Evolutionary conservation across 805 yeast species (phyloP), one percentile per base, ranked within the genome.

Genomic region (Suhomyces sp.): DNA sequence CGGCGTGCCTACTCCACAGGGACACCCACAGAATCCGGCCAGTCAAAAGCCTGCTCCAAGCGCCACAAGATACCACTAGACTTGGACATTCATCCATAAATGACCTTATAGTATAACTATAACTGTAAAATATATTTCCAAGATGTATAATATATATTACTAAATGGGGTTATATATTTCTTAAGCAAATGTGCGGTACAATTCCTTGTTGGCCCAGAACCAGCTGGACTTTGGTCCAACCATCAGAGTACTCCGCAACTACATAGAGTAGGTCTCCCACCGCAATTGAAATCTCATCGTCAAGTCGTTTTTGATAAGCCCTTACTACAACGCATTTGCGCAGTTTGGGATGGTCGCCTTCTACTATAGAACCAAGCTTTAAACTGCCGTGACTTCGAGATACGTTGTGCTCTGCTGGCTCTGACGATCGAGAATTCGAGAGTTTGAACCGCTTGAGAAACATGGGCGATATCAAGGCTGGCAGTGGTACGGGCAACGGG

Each of bases 221-320:
- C 17, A 59, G 7, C 25, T 58, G 60, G 15, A 71, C 70, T 17
- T 61, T 60, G 53, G 75, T 72, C 79, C 79, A 75, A 3, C 75
- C 76, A 46, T 73, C 77, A 10, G 67, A 53, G 51, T 66, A 70
- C 4, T 54, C 57, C 21, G 61, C 59, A 22, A 60, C 46, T 3
- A 71, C 48, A 6, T 49, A 33, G 2, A 69, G 73, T 22, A 53
- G 52, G 37, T 75, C 75, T 0, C 76, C 77, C 3, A 60, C 50
- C 2, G 53, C 45, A 3, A 74, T 54, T 9, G 66, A 56, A 12
- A 73, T 45, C 54, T 75, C 79, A 52, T 75, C 79, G 5, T 57
- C 56, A 39, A 73, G 58, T 5, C 59, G 54, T 47, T 63, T 67
- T 4, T 53, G 55, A 46, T 72, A 75, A 1, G 61, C 50, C 53